Evolutionary conservation across 83 land plant species (phyloP), one percentile per base, ranked within the genome.

Genomic region (Larix sibirica): DNA sequence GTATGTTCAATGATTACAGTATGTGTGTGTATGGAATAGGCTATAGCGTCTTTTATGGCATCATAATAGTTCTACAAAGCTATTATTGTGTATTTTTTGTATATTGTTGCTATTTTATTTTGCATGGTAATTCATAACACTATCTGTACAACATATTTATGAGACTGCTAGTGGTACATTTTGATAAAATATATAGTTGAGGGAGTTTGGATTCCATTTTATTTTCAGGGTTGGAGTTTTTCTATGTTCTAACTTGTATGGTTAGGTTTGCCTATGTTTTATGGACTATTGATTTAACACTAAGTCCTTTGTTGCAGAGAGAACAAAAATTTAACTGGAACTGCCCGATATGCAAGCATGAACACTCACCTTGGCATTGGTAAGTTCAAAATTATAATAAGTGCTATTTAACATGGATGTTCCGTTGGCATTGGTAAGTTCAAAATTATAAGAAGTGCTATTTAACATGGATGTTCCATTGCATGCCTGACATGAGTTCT

Each of bases 281-380:
- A 20, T 42, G 44, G 44, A 12, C 26, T 18, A 20, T 73, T 9
- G 42, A 73, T 42, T 73, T 42, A 73, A 20, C 21, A 42, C 16
- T 42, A n/a, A 73, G 77, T 26, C 13, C 20, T 44, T 16, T 71
- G 47, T 4, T 79, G 62, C 88, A 91, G 93, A 84, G 93, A 91
- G 74, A 91, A 91, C 79, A 91, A 91, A 62, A 91, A 89, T 86
- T 83, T 91, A 74, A 91, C 93, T 12, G 91, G 93, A 59, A 91
- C 91, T 28, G 89, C 93, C 56, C 85, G 93, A 80, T 91, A 91
- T 89, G 93, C 91, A 44, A 91, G 90, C 81, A 83, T 89, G 79
- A 91, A 91, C 59, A 91, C 91, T 73, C 93, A 91, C 76, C 89
- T 91, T 75, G 93, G 93, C 31, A 87, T 91, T 78, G 93, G 92